Evolutionary conservation across 768 basidiomycete species (phyloP), one percentile per base, ranked within the genome.

Genomic region (Mycena rosella): DNA sequence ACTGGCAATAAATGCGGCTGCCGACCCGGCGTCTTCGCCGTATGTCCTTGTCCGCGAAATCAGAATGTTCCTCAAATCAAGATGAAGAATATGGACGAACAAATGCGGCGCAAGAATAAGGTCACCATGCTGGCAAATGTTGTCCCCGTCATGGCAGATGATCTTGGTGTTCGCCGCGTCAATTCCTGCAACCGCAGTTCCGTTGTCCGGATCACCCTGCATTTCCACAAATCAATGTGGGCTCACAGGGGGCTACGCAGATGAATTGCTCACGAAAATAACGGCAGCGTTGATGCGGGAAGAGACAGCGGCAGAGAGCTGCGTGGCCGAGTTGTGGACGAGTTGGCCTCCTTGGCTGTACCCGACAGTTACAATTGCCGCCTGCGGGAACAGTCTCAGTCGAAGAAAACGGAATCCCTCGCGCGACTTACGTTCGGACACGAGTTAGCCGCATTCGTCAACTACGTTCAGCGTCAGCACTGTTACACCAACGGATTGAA

Each of bases 331-430:
- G 55, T 69, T 73, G 60, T 73, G 70, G 14, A 72, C 72, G 18
- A 73, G 70, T 34, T 73, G 72, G 6, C 67, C 67, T 5, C 70
- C 70, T 65, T 73, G 70, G 29, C 70, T 72, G 65, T 71, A 72
- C 40, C 72, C 72, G 26, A 68, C 65, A 38, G 69, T 59, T 15
- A 71, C 63, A 32, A 71, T 64, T 17, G 64, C 61, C 10, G 68
- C 71, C 63, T 68, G 40, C 2, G 34, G 40, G n/a, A 53, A 15
- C 11, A 36, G 2, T 17, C 26, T 34, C 22, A 48, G 32, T 45
- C 34, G 17, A 17, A 26, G 20, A 49, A 29, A 8, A 18, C 5
- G 14, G 17, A 29, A 40, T 27, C n/a, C 5, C 24, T 22, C 18
- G 13, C 32, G 24, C 18, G 26, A 62, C 64, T 30, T 58, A 70